Evolutionary conservation across 768 basidiomycete genomes (phyloP), one percentile per base, ranked within the genome.

Genomic region (Panaeolus cyanescens): DNA sequence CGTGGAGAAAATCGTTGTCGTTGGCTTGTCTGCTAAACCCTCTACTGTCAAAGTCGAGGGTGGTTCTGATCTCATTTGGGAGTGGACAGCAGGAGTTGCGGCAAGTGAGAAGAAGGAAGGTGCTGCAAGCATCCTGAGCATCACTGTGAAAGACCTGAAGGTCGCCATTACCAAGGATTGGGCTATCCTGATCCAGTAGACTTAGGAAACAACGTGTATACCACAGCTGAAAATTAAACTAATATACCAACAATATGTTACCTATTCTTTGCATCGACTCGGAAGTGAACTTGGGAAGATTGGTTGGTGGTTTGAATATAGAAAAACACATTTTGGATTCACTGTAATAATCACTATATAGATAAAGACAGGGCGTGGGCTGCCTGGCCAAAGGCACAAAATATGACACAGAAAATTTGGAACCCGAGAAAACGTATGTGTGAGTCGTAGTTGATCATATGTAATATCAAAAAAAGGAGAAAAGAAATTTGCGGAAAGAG

Each of bases 1-100:
- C 54, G 87, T 98, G 17, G 95, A 96, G 75, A 86, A 87, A 74
- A 71, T 99, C 22, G 81, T 96, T 42, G 79, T 98, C 3, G 73
- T 94, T 4, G 96, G 96, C 1, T 74, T 97, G 61, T 70, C 74
- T 19, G 69, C 61, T 31, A 85, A 83, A 72, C 96, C 96, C 3
- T 77, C 71, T 50, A 81, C 76, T 53, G 87, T 96, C 30, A 84
- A 77, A 66, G 68, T 82, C 36, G 81, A 82, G 63, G 77, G 76
- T 45, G 81, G 79, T 32, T 68, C 56, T 32, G 83, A 83, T 45
- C 74, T 95, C 59, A 81, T 84, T 39, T 98, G 89, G 85, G 83
- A 84, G 58, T 97, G 81, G 70, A 77, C 72, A 19, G 76, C 80
- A 5, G 93, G 93, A 25, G 79, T 82, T 33, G 77, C 79, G 9